These are phyloP conservation scores for Quercus phellos DNA, from an alignment of 331 rosid species.

Conservation along the genomic window DNA sequence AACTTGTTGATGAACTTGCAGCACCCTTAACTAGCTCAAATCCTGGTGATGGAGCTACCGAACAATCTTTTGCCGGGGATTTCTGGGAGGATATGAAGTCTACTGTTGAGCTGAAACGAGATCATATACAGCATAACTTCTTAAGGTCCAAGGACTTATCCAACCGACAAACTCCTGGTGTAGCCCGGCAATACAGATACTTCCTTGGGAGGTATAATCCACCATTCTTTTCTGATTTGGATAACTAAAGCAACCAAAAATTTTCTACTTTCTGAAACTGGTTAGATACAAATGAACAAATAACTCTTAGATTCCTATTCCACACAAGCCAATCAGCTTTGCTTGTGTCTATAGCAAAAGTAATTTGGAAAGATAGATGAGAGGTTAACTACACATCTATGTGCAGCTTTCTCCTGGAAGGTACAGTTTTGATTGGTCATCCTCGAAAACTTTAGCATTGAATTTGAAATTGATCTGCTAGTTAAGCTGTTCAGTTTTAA, in stretches of 20 bases:
- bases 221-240: background rate
- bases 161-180: conserved; percentile 56
- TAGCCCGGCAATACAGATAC: conserved; percentile 57
- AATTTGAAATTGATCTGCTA: background rate
- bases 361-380: background rate
- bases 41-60: conserved; percentile 16
- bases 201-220: conserved; percentile 55
- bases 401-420: background rate
- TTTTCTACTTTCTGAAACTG: background rate
- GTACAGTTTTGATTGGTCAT: background rate
- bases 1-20: conserved; percentile 40
- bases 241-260: background rate
- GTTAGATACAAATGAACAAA: background rate
- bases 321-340: background rate
- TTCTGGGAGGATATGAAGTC: conserved; percentile 51
- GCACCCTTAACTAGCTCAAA: conserved; percentile 38
- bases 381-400: background rate
- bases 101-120: conserved; percentile 38
- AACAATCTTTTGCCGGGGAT: conserved; percentile 49
- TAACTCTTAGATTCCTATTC: background rate
- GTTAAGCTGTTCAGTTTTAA: background rate
- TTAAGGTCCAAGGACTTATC: conserved; percentile 50
- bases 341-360: background rate
- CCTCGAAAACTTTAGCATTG: background rate
- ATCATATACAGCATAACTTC: conserved; percentile 46